Evolutionary conservation across 352 stramenopile genomes (phyloP), one percentile per base, ranked within the genome.

Genomic region (Globisporangium mamillatum): DNA sequence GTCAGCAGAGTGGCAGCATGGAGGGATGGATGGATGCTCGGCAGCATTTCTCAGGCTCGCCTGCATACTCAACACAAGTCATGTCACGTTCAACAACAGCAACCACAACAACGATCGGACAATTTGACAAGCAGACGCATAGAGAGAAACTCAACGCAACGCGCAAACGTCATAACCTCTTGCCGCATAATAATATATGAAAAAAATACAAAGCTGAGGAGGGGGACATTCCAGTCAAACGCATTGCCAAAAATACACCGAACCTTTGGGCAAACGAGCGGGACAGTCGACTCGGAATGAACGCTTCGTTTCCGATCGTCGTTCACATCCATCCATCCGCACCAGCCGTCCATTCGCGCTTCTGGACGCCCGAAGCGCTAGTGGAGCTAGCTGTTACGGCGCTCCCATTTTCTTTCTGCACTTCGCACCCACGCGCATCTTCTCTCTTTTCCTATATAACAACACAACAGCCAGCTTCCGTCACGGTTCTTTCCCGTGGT

Each of bases 401-500:
- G 71, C 48, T 68, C 36, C 36, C 24, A 29, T 29, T 67, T 16
- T 50, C 61, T 61, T 61, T 52, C 38, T 68, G 32, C 63, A 68
- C 34, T 53, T 46, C 60, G 24, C 60, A 18, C 41, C 57, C 57
- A 44, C 34, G 18, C 32, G n/a, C 57, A 63, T 53, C 48, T 66
- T 41, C 60, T 66, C 27, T 61, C 20, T 66, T 64, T 57, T 66
- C 60, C 27, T 58, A 66, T 66, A 66, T 29, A 58, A 50, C 48
- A 54, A 66, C 41, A 34, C 60, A 65, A 57, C 54, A 50, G 48
- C 9, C 61, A 57, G 55, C 22, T 9, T 50, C 52, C 52, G 20
- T 48, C 56, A 59, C 68, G 66, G 71, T 79, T 82, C 75, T 36
- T 82, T 74, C 71, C 74, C 70, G 66, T 74, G 64, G 71, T 63